Base-by-base conservation (phyloP, 768 basidiomycete species). In the Amyloporia xantha region DNA sequence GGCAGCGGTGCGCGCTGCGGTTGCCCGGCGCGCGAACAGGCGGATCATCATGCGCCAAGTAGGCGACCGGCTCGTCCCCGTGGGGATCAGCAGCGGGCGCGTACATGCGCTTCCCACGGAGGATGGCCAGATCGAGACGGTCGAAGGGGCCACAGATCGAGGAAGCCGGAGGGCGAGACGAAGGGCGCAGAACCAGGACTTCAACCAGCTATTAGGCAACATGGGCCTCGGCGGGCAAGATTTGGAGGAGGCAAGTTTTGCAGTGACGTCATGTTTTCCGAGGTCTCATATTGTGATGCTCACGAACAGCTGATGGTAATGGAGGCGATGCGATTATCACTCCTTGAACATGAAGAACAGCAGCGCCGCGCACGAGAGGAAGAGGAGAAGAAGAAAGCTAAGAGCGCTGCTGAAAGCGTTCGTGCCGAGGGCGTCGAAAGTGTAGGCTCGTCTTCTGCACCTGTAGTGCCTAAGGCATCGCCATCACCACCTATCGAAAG, bases 41-140 rank as follows among this genome's bases (percentile, higher is more conserved):
- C 79, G 96, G 39, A 95, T 98, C 64, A 87, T 99, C 48, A 98
- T 99, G 93, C 83, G 96, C 38, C 92, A 97, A 67, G 91, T 98
- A 26, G 96, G 96, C 48, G 96, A 98, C 67, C 81, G 94, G 27
- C 84, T 99, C 47, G 88, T 99, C 51, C 96, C 96, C 25, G 91
- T 99, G 20, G 96, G 96, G 23, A 89, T 96, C 52, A 94, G 93
- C 2, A 93, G 91, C 58, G 92, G 84, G 50, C 79, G 90, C 20
- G 79, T 87, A 46, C 86, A 86, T 56, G 69, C 84, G 24, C 70
- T 91, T 27, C 71, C 73, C 24, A 73, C 79, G 17, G 75, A 83
- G 49, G 83, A 84, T 51, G 77, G 60, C 24, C 55, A 68, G n/a
- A 72, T 67, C 24, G 76, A 71, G 44, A 62, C 66, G 24, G 75